Evolutionary conservation across 768 basidiomycete genomes (phyloP), one percentile per base, ranked within the genome.

Genomic region (Pleurotus tuber-regium): DNA sequence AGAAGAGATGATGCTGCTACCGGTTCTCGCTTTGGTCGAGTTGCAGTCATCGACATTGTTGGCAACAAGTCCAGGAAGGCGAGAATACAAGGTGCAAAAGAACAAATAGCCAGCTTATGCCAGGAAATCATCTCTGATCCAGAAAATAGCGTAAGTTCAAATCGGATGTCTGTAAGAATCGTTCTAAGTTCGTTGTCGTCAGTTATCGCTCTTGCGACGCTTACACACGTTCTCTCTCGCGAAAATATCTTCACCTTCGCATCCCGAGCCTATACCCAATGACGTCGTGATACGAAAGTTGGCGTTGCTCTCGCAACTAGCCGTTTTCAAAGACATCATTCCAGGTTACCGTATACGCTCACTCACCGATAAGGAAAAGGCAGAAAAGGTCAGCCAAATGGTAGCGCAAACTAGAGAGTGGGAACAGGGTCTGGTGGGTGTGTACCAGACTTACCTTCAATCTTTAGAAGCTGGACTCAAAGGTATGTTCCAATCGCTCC

Each of bases 261-360:
- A 86, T 53, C 75, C 82, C 12, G 80, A 86, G 25, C 84, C 88
- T 2, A 73, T 98, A 6, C 61, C 70, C 14, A 95, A 98, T 59
- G 94, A 98, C 58, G 66, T 75, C 14, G 70, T 88, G 26, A 88
- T 99, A 57, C 84, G 96, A 55, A 90, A 90, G 64, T 73, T 98
- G 31, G 89, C 96, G 2, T 79, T 95, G 42, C 72, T 98, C 33
- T 96, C 93, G 10, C 87, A 96, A 61, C 74, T 98, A 25, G 89
- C 94, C 23, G 91, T 98, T 9, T 97, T 92, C 78, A 94, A 92
- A 64, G 97, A 99, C 66, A 82, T 98, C 56, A 85, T 98, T 35
- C 97, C 97, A 21, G 92, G 92, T 2, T 99, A 98, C 68, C 87
- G 94, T 54, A 96, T 99, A 65, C 92, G 97, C 48, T 70, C 84